Evolutionary conservation across 331 rosid genomes (phyloP).

Genomic region (Rhamnella rubrinervis): DNA sequence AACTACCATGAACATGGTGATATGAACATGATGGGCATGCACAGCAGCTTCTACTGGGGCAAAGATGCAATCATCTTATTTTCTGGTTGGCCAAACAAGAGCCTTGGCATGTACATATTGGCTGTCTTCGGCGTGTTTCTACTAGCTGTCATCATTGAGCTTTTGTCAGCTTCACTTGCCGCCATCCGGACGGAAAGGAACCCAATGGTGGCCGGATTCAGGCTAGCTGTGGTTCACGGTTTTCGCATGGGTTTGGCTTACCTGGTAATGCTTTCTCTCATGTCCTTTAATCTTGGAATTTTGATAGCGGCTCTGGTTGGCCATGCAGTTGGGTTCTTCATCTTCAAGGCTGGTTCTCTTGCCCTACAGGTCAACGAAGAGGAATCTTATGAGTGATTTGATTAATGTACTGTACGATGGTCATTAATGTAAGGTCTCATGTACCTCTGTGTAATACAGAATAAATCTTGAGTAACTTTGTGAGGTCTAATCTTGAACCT

Average conservation of each 20-base stretch:
- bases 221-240: constrained; percentile 28
- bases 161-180: constrained; percentile 34
- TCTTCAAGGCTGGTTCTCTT: constrained; percentile 38
- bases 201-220: constrained; percentile 14
- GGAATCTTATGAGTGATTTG: too few relatives aligned
- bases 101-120: constrained; percentile 54
- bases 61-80: constrained; percentile 54
- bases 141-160: constrained; percentile 44
- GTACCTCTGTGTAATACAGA: too few relatives aligned
- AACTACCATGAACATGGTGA: constrained; percentile 18
- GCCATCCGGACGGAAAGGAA: constrained; percentile 21
- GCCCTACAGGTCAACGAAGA: constrained; percentile 14
- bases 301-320: constrained; percentile 68
- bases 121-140: constrained; percentile 59
- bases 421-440: too few relatives aligned
- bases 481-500: too few relatives aligned
- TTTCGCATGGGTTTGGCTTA: constrained; percentile 44
- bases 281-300: constrained; percentile 69
- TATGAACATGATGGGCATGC: constrained; percentile 28
- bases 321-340: constrained; percentile 57
- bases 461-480: too few relatives aligned
- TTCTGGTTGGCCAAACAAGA: constrained; percentile 60
- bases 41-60: constrained; percentile 76
- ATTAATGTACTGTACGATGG: too few relatives aligned
- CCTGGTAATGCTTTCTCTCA: constrained; percentile 69